Conservation (phyloP, 1,284 basidiomycete species). For the Heterobasidion parviporum region DNA sequence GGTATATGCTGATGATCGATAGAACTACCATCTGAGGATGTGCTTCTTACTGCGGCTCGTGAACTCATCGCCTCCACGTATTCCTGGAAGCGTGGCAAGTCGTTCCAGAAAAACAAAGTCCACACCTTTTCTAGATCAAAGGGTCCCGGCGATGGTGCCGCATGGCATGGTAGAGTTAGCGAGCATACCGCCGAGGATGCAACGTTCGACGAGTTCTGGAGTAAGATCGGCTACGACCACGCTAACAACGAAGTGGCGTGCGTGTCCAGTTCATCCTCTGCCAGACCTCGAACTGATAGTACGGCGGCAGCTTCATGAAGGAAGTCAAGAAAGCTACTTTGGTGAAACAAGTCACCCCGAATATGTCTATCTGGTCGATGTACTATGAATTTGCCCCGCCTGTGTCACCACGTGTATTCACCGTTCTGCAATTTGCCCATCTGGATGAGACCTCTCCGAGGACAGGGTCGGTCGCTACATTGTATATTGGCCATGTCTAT, state of each 20-base stretch:
- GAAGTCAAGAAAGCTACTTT: slow-evolving; percentile 55
- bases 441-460: slow-evolving; percentile 39
- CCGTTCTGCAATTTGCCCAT: slow-evolving; percentile 57
- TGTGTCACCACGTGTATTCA: slow-evolving; percentile 67
- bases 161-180: slow-evolving; percentile 63
- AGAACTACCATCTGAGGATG: slow-evolving; percentile 57
- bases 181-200: slow-evolving; percentile 54
- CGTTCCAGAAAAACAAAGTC: slow-evolving; percentile 41
- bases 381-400: slow-evolving; percentile 62
- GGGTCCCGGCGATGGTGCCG: slow-evolving; percentile 41
- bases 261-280: slow-evolving; percentile 13
- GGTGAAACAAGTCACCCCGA: slow-evolving; percentile 54
- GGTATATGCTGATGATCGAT: neutral
- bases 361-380: slow-evolving; percentile 60
- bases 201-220: slow-evolving; percentile 68
- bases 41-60: slow-evolving; percentile 42
- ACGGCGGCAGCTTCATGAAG: slow-evolving; percentile 45
- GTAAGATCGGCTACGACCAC: slow-evolving; percentile 55
- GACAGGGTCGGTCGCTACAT: slow-evolving; percentile 38
- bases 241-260: slow-evolving; percentile 62
- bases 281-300: neutral
- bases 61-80: slow-evolving; percentile 45
- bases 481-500: neutral
- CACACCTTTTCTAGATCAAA: slow-evolving; percentile 47
- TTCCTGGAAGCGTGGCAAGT: slow-evolving; percentile 62